Evolutionary conservation across 148 eudicot species (phyloP).

Genomic region (Beta vulgaris): DNA sequence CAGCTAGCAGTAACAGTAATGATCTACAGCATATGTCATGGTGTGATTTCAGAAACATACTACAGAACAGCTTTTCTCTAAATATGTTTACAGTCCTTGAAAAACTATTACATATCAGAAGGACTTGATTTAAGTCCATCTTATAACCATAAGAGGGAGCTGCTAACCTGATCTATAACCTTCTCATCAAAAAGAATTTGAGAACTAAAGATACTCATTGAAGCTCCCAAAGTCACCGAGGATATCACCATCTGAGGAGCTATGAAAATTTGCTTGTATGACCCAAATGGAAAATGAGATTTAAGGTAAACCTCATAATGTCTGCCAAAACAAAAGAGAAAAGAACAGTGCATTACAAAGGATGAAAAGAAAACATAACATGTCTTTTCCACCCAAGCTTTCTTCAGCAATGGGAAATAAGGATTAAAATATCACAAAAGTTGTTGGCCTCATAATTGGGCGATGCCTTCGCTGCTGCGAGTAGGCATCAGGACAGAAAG

Average conservation of each 20-base stretch:
- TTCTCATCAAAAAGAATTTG: constrained; percentile 84
- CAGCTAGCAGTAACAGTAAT: too few species aligned
- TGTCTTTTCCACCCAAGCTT: neutral
- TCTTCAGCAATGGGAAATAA: constrained; percentile 11
- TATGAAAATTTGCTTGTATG: constrained; percentile 90
- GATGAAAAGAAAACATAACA: neutral
- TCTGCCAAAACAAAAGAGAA: constrained; percentile 42
- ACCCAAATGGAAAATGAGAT: constrained; percentile 83
- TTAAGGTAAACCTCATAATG: constrained; percentile 83
- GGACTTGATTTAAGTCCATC: neutral
- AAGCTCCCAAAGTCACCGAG: constrained; percentile 72
- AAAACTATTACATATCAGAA: neutral
- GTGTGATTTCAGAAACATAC: neutral
- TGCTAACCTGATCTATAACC: constrained; percentile 83
- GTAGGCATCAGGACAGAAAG: neutral
- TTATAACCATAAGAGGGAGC: constrained; percentile 5
- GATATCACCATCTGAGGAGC: constrained; percentile 85
- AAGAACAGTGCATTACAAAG: neutral
- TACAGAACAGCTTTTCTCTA: neutral
- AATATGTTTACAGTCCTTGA: neutral
- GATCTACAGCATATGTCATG: too few species aligned
- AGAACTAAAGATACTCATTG: constrained; percentile 77
- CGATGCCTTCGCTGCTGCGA: neutral
- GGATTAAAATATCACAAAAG: neutral
- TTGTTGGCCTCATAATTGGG: neutral